phyloP scores from a whole-genome alignment of 2,329 filamentous ascomycete species.

The Daldinia sp. region DNA sequence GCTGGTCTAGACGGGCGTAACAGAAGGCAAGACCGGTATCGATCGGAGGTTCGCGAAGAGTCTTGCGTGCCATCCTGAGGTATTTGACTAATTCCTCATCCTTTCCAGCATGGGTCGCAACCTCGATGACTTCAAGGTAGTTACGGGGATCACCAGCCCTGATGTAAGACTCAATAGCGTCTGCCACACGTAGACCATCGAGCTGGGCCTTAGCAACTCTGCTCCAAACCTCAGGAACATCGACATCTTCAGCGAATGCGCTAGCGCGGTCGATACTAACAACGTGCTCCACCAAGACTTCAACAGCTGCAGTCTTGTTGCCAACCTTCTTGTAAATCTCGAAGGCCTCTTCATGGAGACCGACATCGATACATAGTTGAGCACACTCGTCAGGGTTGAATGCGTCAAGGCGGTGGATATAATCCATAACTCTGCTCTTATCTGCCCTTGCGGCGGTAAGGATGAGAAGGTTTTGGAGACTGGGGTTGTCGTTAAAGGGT shows the following conservation, averaged over 20 bases:
- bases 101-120: conserved; percentile 93
- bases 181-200: conserved; percentile 90
- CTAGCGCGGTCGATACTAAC: conserved; percentile 98
- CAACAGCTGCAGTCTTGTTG: conserved; percentile 86
- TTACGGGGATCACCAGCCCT: conserved; percentile 93
- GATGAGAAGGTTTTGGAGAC: conserved; percentile 94
- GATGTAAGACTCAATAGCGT: conserved; percentile 97
- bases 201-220: conserved; percentile 98
- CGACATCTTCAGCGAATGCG: conserved; percentile 93
- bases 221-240: conserved; percentile 96
- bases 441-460: conserved; percentile 97
- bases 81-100: conserved; percentile 98
- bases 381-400: conserved; percentile 96
- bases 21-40: conserved; percentile 95
- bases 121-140: conserved; percentile 96
- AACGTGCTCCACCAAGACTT: conserved; percentile 94
- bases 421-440: conserved; percentile 93
- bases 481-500: conserved; percentile 96
- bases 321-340: conserved; percentile 98
- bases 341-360: conserved; percentile 95
- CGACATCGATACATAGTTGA: conserved; percentile 91
- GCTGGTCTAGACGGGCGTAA: conserved; percentile 90
- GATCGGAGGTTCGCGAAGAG: conserved; percentile 89
- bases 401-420: conserved; percentile 89
- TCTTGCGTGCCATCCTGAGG: conserved; percentile 97